Percentiles rank a stretch among this genome's conserved stretches.
Conservation (phyloP, 179 eudicot genomes). For the Kewa caespitosa region DNA sequence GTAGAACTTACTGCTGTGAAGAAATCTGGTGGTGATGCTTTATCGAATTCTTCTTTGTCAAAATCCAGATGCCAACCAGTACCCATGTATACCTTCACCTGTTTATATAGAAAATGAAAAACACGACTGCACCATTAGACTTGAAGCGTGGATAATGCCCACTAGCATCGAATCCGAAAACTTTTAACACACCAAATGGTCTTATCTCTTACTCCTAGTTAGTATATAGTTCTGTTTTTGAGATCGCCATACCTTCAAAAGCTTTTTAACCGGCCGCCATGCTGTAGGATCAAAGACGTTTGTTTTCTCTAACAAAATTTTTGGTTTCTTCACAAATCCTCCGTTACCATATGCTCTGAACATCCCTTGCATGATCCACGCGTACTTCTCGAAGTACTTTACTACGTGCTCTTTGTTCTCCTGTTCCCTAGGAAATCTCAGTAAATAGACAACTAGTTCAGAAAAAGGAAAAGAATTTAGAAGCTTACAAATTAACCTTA, state of each 20-base stretch:
- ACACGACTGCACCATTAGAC: too few relatives aligned
- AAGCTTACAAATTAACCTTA: too few relatives aligned
- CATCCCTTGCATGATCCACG: constrained; percentile 54
- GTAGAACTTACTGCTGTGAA: constrained; percentile 37
- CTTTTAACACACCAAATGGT: too few relatives aligned
- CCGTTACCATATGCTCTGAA: constrained; percentile 45
- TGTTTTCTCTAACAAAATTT: constrained; percentile 30
- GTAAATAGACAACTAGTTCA: too few relatives aligned
- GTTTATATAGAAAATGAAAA: not conserved
- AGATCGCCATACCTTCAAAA: constrained; percentile 34
- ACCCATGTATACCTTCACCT: constrained; percentile 48
- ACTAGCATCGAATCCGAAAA: too few relatives aligned
- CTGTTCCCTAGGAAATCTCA: constrained; percentile 26
- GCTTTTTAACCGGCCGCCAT: constrained; percentile 30
- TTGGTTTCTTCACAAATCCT: constrained; percentile 56
- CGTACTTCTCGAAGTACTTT: constrained; percentile 29
- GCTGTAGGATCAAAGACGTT: constrained; percentile 29
- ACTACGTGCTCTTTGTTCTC: constrained; percentile 18
- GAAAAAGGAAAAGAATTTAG: not conserved
- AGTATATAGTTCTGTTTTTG: too few relatives aligned
- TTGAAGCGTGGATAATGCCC: too few relatives aligned
- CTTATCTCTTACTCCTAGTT: too few relatives aligned
- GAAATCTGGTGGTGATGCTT: constrained; percentile 48
- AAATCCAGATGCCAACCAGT: constrained; percentile 57
- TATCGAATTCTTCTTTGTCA: constrained; percentile 32